Base-by-base conservation (phyloP, 2,329 filamentous ascomycete species). In the Fusarium odoratissimum region DNA sequence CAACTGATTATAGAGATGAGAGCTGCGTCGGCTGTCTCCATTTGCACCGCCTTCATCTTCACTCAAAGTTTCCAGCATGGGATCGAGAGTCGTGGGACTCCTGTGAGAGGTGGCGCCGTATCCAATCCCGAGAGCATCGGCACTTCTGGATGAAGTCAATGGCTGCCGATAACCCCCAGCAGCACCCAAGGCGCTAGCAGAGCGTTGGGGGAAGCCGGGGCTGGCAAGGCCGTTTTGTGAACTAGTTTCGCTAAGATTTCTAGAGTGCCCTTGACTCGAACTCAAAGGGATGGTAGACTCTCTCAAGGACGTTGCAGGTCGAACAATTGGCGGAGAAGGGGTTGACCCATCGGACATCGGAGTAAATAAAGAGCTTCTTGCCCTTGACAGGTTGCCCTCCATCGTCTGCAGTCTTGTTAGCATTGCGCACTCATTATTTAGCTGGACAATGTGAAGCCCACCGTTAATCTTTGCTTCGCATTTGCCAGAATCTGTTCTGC, bases 401-500 rank as follows among this genome's bases (percentile, higher is more conserved):
- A 98, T 97, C 37, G 93, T 93, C 94, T 97, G 80, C 28, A 55
- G 60, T 41, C 35, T 35, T 35, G 46, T 77, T 61, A 75, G 74
- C 60, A 61, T 37, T 59, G 25, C n/a, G 38, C 31, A 21, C 37
- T 41, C 37, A n/a, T 54, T 54, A 4, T 9, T 30, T 54, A 54
- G 33, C 42, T 44, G 37, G 30, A 37, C 16, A 46, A 19, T 37
- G 19, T 12, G 40, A 33, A 41, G 83, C 93, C 81, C 86, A 97
- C 94, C 79, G 93, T 96, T 69, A 98, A 86, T 75, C 95, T 89
- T 80, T 91, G 92, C 84, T 98, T 98, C 37, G 95, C 95, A 82
- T 97, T 97, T 62, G 95, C 94, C 61, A 98, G 86, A 79, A 98
- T 98, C 78, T 95, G 87, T 80, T 98, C 95, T 3, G 95, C 95